These are phyloP conservation scores for Leccinum boreale DNA, from an alignment of 768 basidiomycete genomes.

Conservation along the genomic window DNA sequence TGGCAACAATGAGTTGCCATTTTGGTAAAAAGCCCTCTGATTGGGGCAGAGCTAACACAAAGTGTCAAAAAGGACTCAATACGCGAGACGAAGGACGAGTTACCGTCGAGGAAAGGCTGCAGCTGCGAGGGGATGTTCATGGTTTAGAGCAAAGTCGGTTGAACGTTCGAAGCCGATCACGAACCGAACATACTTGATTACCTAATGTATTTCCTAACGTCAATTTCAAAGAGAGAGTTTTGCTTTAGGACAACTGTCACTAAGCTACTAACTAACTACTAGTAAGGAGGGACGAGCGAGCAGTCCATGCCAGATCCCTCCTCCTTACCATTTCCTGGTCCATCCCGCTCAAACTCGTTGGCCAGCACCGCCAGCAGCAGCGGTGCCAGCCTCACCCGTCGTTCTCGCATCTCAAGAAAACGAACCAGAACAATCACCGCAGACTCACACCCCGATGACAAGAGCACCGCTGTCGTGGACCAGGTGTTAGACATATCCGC, in stretches of 20 bases:
- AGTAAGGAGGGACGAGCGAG: constrained; percentile 22
- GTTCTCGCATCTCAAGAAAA: constrained; percentile 44
- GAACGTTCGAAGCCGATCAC: constrained; percentile 17
- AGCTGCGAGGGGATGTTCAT: not conserved
- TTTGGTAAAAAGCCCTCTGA: constrained; percentile 71
- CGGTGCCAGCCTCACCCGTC: constrained; percentile 49
- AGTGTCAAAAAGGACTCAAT: not conserved
- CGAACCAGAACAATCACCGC: constrained; percentile 52
- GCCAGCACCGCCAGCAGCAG: constrained; percentile 45
- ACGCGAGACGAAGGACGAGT: not conserved
- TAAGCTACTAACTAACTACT: not conserved
- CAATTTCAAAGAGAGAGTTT: constrained; percentile 16
- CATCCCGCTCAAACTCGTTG: constrained; percentile 33
- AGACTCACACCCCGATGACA: constrained; percentile 23
- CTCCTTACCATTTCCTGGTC: constrained; percentile 23
- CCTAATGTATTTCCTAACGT: constrained; percentile 25
- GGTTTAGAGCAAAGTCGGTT: not conserved
- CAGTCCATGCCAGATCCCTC: constrained; percentile 33
- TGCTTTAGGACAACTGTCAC: constrained; percentile 12
- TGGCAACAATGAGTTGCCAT: constrained; percentile 84
- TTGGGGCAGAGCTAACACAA: constrained; percentile 55
- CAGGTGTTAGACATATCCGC: constrained; percentile 30
- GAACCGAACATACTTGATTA: constrained; percentile 18
- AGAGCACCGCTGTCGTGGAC: constrained; percentile 10
- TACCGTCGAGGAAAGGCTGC: constrained; percentile 26